Percentiles rank a stretch among this genome's conserved stretches.
Evolutionary conservation across 2,329 filamentous ascomycete species (phyloP).

Genomic region (Pseudopithomyces chartarum): DNA sequence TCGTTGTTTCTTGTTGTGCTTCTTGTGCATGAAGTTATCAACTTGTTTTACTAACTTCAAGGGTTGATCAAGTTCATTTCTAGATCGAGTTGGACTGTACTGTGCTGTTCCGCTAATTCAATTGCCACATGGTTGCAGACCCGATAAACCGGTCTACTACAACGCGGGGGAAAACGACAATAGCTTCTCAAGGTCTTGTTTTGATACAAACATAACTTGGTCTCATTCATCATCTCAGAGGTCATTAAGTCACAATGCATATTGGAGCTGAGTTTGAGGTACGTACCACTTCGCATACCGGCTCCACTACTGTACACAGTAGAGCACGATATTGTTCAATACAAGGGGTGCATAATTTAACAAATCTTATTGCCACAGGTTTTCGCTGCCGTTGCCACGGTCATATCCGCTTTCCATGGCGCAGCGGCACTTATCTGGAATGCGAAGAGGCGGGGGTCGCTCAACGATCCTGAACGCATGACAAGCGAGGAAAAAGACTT

Average conservation of each 20-base stretch:
- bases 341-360: neutral
- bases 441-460: constrained; percentile 39
- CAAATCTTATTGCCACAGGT: constrained; percentile 29
- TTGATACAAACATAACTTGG: neutral
- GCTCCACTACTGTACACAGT: neutral
- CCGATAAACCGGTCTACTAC: too few species aligned
- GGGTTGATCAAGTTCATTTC: too few species aligned
- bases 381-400: constrained; percentile 48
- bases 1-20: too few species aligned
- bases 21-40: too few species aligned
- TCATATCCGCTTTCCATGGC: constrained; percentile 50
- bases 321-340: too few species aligned
- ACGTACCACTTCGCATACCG: constrained; percentile 9
- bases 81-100: too few species aligned
- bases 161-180: too few species aligned
- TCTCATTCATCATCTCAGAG: neutral
- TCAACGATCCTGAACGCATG: constrained; percentile 31
- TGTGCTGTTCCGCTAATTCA: too few species aligned
- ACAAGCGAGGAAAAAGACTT: constrained; percentile 45
- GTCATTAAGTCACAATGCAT: neutral
- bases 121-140: too few species aligned
- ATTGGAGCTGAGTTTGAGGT: constrained; percentile 29
- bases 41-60: too few species aligned
- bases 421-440: constrained; percentile 45
- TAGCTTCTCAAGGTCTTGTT: too few species aligned